Base-by-base conservation (phyloP, 768 basidiomycete species). In the Xanthoconium purpureum region DNA sequence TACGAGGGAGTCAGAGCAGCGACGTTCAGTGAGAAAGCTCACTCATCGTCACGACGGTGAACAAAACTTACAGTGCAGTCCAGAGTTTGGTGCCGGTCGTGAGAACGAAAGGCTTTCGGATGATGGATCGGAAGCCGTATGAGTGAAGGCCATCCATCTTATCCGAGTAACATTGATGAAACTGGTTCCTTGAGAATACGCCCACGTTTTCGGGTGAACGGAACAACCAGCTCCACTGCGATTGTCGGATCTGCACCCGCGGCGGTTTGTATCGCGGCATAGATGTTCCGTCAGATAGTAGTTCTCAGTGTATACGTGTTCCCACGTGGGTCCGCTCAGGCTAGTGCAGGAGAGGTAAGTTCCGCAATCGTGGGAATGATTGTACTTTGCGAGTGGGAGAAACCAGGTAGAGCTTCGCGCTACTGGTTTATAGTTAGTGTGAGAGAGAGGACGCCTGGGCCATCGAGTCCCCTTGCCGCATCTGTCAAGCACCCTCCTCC, bases 71-170 rank as follows among this genome's bases (percentile, higher is more conserved):
- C 18, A 62, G 8, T 17, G 56, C 50, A n/a, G 57, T 63, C 60
- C 62, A 62, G 17, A 52, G 35, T 6, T 54, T 56, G 32, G 53
- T 62, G 33, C 57, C 58, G 46, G 59, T 30, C 9, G 62, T 55
- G 48, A 52, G 40, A 40, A 63, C 17, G 15, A 53, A 28, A 18
- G 62, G 50, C 30, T 33, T 60, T 33, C 55, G 54, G 17, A 62
- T 47, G 15, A 55, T 1, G 29, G 50, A 50, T 14, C 49, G 47
- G 8, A 52, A 49, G n/a, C 57, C 55, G 13, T 14, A 35, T 20
- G 8, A 15, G n/a, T 56, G 10, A n/a, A 39, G 3, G 17, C 38
- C 10, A n/a, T 42, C 18, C 12, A 14, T 42, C 18, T 2, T 17
- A 13, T 36, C 29, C 2, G 14, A 30, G 24, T 17, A 37, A 6